Conservation (phyloP, 2,329 filamentous ascomycete species). For the Drechslera avenae region DNA sequence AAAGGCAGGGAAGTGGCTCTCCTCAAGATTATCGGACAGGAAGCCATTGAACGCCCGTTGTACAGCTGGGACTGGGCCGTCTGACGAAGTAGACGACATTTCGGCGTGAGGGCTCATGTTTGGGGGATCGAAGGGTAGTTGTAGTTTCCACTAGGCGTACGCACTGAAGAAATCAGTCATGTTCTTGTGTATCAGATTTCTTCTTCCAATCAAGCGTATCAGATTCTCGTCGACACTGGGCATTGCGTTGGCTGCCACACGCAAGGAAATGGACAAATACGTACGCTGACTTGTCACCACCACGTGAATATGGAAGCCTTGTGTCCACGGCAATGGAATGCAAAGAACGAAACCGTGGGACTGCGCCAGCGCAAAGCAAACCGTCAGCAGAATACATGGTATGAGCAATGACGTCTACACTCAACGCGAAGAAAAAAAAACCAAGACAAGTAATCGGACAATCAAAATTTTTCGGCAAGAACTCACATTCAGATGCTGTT, state of each 20-base stretch:
- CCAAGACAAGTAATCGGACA: neutral
- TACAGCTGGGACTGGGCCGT: conserved; percentile 24
- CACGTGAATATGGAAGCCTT: neutral
- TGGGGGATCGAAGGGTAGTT: neutral
- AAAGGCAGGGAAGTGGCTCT: conserved; percentile 32
- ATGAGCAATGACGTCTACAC: conserved; percentile 32
- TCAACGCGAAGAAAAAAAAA: conserved; percentile 9
- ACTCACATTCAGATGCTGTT: conserved; percentile 1
- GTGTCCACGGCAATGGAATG: neutral
- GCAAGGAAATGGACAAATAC: neutral
- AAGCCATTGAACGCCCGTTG: conserved; percentile 40
- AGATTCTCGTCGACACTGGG: neutral
- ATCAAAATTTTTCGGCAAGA: neutral
- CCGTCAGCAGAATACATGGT: conserved; percentile 13
- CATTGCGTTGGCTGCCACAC: neutral
- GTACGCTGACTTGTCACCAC: conserved; percentile 11
- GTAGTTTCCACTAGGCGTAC: too few species aligned
- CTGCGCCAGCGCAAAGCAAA: conserved; percentile 3
- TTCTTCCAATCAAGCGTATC: too few species aligned
- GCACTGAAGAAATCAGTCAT: too few species aligned
- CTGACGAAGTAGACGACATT: conserved; percentile 21
- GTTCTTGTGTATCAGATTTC: too few species aligned
- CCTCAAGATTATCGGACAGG: conserved; percentile 31
- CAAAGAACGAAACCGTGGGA: neutral
- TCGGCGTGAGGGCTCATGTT: conserved; percentile 47